Percentiles rank a stretch among this genome's conserved stretches.
Conservation (phyloP, 164 flowering plant species). For the Liriodendron chinense region DNA sequence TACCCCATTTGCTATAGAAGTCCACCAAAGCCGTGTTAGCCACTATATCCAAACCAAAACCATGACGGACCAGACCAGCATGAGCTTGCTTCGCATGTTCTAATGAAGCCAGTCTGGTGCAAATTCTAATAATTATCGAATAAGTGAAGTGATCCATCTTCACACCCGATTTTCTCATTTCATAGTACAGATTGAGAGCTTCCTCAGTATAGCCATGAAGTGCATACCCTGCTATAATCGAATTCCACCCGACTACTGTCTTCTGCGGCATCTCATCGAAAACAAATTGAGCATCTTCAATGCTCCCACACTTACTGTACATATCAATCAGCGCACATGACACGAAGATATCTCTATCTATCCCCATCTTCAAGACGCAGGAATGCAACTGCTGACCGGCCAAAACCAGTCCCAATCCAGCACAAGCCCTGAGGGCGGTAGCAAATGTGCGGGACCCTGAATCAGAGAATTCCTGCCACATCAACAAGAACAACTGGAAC, state of each 20-base stretch:
- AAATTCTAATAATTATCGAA: constrained; percentile 49
- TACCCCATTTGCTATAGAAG: constrained; percentile 72
- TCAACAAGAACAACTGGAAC: constrained; percentile 36
- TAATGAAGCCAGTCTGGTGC: constrained; percentile 50
- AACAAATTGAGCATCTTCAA: constrained; percentile 51
- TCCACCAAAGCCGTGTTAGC: constrained; percentile 63
- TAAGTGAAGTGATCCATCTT: constrained; percentile 62
- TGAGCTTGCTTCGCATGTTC: constrained; percentile 71
- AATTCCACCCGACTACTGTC: constrained; percentile 65
- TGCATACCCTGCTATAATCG: constrained; percentile 64
- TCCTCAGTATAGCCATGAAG: constrained; percentile 65
- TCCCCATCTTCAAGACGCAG: constrained; percentile 47
- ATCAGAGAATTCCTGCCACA: constrained; percentile 49
- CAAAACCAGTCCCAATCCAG: constrained; percentile 36
- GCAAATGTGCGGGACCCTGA: constrained; percentile 38
- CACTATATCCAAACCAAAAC: constrained; percentile 55
- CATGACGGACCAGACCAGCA: constrained; percentile 54
- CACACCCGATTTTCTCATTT: constrained; percentile 61
- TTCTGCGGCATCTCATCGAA: constrained; percentile 63
- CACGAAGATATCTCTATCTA: constrained; percentile 37
- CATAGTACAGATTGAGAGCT: constrained; percentile 46
- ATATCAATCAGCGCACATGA: constrained; percentile 57
- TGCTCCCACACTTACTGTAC: constrained; percentile 63
- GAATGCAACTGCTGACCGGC: constrained; percentile 56
- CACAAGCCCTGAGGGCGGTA: constrained; percentile 43